Percentiles rank a stretch among this genome's conserved stretches.
Evolutionary conservation across 805 yeast species (phyloP).

Genomic region (Wickerhamomyces hampshirensis): DNA sequence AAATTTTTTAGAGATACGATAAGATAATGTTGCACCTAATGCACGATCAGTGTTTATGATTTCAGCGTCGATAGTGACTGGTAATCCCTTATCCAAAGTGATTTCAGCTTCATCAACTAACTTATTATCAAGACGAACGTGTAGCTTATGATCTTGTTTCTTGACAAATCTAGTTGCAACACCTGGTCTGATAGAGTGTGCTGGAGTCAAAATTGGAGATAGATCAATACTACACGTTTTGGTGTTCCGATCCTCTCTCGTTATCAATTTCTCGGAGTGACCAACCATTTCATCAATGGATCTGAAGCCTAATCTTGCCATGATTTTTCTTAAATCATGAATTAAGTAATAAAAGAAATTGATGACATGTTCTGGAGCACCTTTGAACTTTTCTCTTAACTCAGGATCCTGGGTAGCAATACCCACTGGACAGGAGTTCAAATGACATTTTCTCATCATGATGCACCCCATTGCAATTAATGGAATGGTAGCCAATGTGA

Average conservation of each 20-base stretch:
- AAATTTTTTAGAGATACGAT: conserved; percentile 86
- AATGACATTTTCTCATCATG: conserved; percentile 92
- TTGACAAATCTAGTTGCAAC: conserved; percentile 90
- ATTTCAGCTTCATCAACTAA: conserved; percentile 93
- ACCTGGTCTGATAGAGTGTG: conserved; percentile 93
- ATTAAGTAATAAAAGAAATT: conserved; percentile 95
- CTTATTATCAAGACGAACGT: conserved; percentile 91
- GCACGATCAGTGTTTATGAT: conserved; percentile 96
- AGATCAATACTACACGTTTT: conserved; percentile 90
- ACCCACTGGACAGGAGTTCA: conserved; percentile 96
- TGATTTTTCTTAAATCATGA: conserved; percentile 83
- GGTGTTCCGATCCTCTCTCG: conserved; percentile 81
- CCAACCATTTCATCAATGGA: conserved; percentile 98
- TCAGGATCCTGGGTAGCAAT: conserved; percentile 98
- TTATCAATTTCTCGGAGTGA: conserved; percentile 83
- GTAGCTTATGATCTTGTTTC: conserved; percentile 91
- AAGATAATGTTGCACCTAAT: conserved; percentile 90
- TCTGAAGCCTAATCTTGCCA: conserved; percentile 95
- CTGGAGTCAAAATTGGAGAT: conserved; percentile 93
- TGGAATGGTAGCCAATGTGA: conserved; percentile 98
- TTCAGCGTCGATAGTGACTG: conserved; percentile 88
- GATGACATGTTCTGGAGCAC: conserved; percentile 98
- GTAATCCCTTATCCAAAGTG: conserved; percentile 94
- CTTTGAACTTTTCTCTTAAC: conserved; percentile 84
- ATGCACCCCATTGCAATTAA: conserved; percentile 96